Base-by-base conservation (phyloP, 2,329 filamentous ascomycete genomes). In the Alternaria metachromatica region DNA sequence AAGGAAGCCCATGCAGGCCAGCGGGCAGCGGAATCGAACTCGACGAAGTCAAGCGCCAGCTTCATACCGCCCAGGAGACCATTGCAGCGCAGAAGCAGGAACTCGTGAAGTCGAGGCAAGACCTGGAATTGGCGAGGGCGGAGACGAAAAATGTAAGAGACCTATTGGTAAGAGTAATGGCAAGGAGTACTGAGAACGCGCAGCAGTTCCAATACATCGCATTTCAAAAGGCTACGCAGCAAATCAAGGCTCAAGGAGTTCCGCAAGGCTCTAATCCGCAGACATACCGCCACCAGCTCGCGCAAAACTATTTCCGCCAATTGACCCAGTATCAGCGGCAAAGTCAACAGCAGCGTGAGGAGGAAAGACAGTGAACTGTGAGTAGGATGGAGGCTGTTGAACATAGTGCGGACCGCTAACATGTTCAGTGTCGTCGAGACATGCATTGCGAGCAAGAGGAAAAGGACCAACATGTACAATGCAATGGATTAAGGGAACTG, bases 181-280 rank as follows among this genome's bases (percentile, higher is more conserved):
- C 28, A 30, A 12, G 11, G 28, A 30, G 12, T 13, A 7, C 30
- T 33, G 13, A 13, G 30, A 33, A 15, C 30, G 3, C 12, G 15
- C 75, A 77, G 43, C 71, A 79, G 43, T 50, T 72, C 33, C 75
- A 77, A 51, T 69, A 79, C 37, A 23, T 78, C 25, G 72, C 77
- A 10, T 66, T 81, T 56, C 69, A 76, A 45, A 74, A 76, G 50
- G 78, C 76, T 2, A 66, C 70, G 49, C 67, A 76, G 66, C 75
- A 77, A 45, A 74, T 78, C 45, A 71, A 77, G 59, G 59, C 72
- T n/a, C 67, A 80, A 44, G 75, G 76, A 30, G 62, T 78, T 43
- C 76, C 77, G 10, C 60, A 55, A 15, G 71, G 71, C 11, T 72
- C 76, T 46, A 74, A 75, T 37, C 66, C 70, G 1, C 66, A 70